A percentile compares a stretch with the other conserved stretches of the same genome.
Evolutionary conservation across 1,284 basidiomycete species (phyloP).

Genomic region (Naganishia cerealis): DNA sequence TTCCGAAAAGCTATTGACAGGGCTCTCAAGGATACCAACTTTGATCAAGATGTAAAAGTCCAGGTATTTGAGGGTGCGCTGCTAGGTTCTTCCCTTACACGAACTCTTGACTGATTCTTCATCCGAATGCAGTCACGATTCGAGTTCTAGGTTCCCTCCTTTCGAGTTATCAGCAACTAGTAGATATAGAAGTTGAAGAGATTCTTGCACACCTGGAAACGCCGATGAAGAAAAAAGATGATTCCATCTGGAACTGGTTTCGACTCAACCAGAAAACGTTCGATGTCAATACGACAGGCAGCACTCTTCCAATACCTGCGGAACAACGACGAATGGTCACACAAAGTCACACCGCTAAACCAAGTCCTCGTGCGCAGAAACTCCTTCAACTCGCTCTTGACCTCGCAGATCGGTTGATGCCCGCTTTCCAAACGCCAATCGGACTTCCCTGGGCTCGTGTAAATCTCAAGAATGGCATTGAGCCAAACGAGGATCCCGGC

Average conservation of each 20-base stretch:
- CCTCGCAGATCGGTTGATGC: slow-evolving; percentile 76
- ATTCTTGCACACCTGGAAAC: slow-evolving; percentile 13
- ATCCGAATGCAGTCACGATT: slow-evolving; percentile 64
- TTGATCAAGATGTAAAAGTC: slow-evolving; percentile 56
- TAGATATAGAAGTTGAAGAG: slow-evolving; percentile 50
- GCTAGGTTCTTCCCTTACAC: neutral
- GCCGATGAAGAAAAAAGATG: slow-evolving; percentile 35
- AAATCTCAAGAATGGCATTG: slow-evolving; percentile 46
- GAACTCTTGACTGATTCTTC: neutral
- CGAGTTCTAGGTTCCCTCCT: slow-evolving; percentile 83
- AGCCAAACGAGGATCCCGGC: slow-evolving; percentile 46
- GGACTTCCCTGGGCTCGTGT: slow-evolving; percentile 87
- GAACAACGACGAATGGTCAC: slow-evolving; percentile 2
- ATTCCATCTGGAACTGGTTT: slow-evolving; percentile 33
- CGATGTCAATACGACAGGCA: slow-evolving; percentile 15
- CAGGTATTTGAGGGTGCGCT: slow-evolving; percentile 73
- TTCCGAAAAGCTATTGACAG: slow-evolving; percentile 44
- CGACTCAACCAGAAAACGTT: slow-evolving; percentile 7
- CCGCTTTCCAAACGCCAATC: slow-evolving; percentile 83
- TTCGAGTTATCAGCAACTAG: slow-evolving; percentile 75
- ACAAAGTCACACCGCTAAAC: slow-evolving; percentile 11
- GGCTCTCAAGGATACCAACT: slow-evolving; percentile 41
- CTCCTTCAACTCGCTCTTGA: slow-evolving; percentile 72
- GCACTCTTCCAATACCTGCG: neutral
- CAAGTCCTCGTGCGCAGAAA: slow-evolving; percentile 29